These are phyloP conservation scores for Mortierella sp. DNA, from an alignment of 371 early-diverging fungal species.

Conservation along the genomic window DNA sequence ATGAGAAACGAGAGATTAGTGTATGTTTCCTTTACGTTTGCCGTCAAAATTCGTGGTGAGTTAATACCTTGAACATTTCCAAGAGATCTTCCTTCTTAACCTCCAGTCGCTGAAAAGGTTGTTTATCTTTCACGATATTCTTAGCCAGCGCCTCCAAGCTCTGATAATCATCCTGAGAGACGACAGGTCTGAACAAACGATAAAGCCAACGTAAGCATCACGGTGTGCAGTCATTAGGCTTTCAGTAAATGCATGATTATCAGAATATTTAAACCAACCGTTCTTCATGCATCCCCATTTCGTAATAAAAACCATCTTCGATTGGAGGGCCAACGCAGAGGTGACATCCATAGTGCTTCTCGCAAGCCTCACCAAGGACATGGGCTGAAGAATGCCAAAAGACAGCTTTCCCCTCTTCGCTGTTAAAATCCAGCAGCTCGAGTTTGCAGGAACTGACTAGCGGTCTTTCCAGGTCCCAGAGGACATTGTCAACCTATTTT, in stretches of 20 bases:
- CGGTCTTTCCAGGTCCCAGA: conserved; percentile 95
- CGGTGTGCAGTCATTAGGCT: conserved; percentile 39
- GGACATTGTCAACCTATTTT: conserved; percentile 77
- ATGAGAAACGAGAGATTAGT: neutral
- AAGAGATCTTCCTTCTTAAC: conserved; percentile 93
- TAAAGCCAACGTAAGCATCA: conserved; percentile 13
- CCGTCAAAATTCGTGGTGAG: too few species aligned
- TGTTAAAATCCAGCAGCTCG: conserved; percentile 96
- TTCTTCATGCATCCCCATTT: conserved; percentile 88
- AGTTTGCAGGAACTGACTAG: conserved; percentile 85
- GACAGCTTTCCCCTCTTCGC: conserved; percentile 92
- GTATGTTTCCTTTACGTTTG: neutral
- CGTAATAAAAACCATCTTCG: conserved; percentile 99
- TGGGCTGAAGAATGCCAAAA: conserved; percentile 99
- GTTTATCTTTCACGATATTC: conserved; percentile 95
- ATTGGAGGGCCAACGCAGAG: conserved; percentile 99
- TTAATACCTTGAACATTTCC: conserved; percentile 90
- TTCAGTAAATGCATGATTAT: neutral
- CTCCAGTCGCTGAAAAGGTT: conserved; percentile 94
- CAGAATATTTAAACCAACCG: too few species aligned
- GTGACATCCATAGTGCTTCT: conserved; percentile 95
- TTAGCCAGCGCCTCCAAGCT: conserved; percentile 87
- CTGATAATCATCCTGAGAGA: conserved; percentile 89
- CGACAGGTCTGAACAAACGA: conserved; percentile 36
- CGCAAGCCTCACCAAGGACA: conserved; percentile 98